phyloP scores from a whole-genome alignment of 73 alveolate species.

The Uronychia setigera region DNA sequence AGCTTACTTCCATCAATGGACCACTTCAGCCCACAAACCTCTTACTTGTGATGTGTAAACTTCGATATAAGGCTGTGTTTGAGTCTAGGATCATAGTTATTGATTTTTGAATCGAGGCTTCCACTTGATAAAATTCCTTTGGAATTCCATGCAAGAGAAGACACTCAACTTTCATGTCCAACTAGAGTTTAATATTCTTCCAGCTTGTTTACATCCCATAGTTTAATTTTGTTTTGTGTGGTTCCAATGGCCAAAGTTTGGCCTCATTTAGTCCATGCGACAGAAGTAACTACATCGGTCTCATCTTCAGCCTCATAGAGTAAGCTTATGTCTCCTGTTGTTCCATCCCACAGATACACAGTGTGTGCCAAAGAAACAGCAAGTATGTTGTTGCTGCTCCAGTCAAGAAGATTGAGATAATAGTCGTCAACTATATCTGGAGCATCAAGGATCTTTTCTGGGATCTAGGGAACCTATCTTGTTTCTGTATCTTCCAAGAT shows the following conservation, averaged over 20 bases:
- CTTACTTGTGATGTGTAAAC: constrained; percentile 76
- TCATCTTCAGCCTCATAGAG: constrained; percentile 68
- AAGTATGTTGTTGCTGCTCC: constrained; percentile 84
- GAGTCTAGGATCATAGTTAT: constrained; percentile 81
- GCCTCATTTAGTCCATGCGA: constrained; percentile 84
- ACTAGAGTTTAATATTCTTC: constrained; percentile 64
- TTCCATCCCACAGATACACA: constrained; percentile 83
- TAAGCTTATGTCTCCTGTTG: constrained; percentile 61
- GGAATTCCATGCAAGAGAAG: constrained; percentile 84
- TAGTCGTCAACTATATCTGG: constrained; percentile 89
- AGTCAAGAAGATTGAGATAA: constrained; percentile 81
- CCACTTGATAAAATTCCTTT: constrained; percentile 83
- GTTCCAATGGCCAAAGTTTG: constrained; percentile 82
- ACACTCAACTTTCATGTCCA: constrained; percentile 84
- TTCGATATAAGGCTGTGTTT: constrained; percentile 67
- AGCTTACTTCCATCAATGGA: constrained; percentile 74
- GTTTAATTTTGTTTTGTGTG: constrained; percentile 65
- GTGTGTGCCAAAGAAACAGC: constrained; percentile 81
- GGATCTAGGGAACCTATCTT: constrained; percentile 79
- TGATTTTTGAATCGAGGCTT: constrained; percentile 75
- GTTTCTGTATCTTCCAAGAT: not conserved
- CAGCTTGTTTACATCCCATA: constrained; percentile 80
- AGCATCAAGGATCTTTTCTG: constrained; percentile 89
- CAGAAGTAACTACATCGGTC: constrained; percentile 70
- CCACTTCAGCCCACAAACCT: constrained; percentile 93